These are phyloP conservation scores for Mycena polygramma DNA, from an alignment of 768 basidiomycete species.

Conservation along the genomic window DNA sequence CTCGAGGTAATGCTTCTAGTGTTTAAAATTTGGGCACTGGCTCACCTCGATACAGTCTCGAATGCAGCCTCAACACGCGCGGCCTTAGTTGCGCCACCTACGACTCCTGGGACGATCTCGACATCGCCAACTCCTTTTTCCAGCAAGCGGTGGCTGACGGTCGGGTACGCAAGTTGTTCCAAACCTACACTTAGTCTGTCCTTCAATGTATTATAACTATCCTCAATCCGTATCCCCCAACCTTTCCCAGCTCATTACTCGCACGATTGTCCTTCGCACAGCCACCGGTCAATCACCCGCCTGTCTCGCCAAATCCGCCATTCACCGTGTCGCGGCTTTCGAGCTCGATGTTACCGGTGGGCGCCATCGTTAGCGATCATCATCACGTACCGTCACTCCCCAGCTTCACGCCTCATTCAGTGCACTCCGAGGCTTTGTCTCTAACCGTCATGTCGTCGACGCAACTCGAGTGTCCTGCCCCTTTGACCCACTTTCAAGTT, in stretches of 20 bases:
- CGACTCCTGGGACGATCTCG: neutral
- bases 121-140: neutral
- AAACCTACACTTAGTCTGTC: neutral
- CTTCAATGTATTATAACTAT: neutral
- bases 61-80: constrained; percentile 4
- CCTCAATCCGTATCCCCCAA: neutral
- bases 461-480: neutral
- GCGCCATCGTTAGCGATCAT: no score
- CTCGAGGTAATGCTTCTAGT: neutral
- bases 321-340: no score
- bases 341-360: no score
- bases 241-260: neutral
- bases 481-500: neutral
- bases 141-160: neutral
- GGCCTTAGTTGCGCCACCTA: neutral
- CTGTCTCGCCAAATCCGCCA: no score
- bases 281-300: neutral
- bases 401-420: no score
- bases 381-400: no score
- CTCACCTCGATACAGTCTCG: neutral
- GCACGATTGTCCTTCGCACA: neutral
- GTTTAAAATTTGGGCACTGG: neutral
- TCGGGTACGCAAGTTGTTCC: neutral
- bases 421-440: no score
- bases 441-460: no score